Evolutionary conservation across 2,329 filamentous ascomycete species (phyloP), one percentile per base, ranked within the genome.

Genomic region (Monilinia fructicola): DNA sequence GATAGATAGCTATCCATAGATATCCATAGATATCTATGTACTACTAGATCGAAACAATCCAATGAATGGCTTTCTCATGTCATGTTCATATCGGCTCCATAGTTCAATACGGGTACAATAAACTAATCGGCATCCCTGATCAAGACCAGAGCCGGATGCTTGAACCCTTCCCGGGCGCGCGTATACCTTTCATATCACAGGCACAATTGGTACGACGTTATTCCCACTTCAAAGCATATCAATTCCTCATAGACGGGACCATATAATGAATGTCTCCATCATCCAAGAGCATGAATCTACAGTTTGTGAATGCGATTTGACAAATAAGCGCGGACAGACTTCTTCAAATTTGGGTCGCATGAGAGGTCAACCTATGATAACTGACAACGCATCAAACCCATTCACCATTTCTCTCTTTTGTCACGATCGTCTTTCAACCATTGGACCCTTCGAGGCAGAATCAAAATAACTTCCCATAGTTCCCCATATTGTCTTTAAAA

Each of bases 91-190:
- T 12, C 11, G 18, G 26, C 26, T 59, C 46, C 46, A 38, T 28
- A 28, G 46, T 35, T 31, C 55, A 44, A 59, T 31, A 9, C 44
- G 18, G 14, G 31, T 6, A 26, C 44, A 38, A 44, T 18, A 56
- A 28, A 26, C 42, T 7, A 54, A 50, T 60, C 58, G 63, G 31
- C 18, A 59, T 46, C 53, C 52, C 44, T 26, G 44, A 65, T 18
- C 48, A 58, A 26, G 50, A 31, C 12, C 26, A 59, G 28, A 12
- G 18, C 28, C n/a, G 46, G 31, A 50, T 60, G 14, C 44, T 11
- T 54, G 52, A 40, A 60, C n/a, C 18, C 42, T 56, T 56, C 53
- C 54, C 63, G 53, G 48, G n/a, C 53, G 63, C 63, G 54, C 54
- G 16, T 65, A 59, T 31, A n/a, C 54, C 38, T 26, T 28, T 56